Percentiles rank a stretch among this genome's conserved stretches.
These are phyloP conservation scores for Rhodotorula sp. DNA, from an alignment of 1,284 basidiomycete genomes.

Conservation along the genomic window DNA sequence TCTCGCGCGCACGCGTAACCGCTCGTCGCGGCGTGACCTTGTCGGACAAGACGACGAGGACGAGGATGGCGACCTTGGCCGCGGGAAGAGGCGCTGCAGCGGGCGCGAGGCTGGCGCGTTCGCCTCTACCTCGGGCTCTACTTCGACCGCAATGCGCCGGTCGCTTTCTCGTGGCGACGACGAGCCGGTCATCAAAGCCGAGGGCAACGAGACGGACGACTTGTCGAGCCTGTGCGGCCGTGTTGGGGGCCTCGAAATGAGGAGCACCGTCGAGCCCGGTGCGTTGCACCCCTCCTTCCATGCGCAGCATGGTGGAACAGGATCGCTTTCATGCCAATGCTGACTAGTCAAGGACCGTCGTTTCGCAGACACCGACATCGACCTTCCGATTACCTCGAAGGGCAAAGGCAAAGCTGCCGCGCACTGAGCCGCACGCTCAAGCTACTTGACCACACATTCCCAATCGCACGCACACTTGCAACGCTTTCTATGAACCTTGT, in stretches of 20 bases:
- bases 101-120: neutral
- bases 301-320: too few species aligned
- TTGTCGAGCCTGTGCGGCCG: constrained; percentile 26
- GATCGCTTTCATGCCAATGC: neutral
- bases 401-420: too few species aligned
- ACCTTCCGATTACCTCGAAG: neutral
- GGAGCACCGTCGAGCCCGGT: constrained; percentile 20
- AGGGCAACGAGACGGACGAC: constrained; percentile 12
- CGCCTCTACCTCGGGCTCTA: neutral
- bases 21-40: neutral
- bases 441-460: too few species aligned
- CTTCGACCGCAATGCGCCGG: neutral
- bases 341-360: neutral
- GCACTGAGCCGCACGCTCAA: too few species aligned
- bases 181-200: neutral
- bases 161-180: neutral
- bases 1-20: constrained; percentile 10
- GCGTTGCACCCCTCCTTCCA: neutral
- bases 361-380: neutral
- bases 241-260: constrained; percentile 22
- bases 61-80: neutral
- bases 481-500: too few species aligned
- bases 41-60: neutral
- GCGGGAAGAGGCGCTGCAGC: constrained; percentile 9
- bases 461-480: too few species aligned